These are phyloP conservation scores for Ogataea trehalophila DNA, from an alignment of 805 yeast genomes.

Conservation along the genomic window DNA sequence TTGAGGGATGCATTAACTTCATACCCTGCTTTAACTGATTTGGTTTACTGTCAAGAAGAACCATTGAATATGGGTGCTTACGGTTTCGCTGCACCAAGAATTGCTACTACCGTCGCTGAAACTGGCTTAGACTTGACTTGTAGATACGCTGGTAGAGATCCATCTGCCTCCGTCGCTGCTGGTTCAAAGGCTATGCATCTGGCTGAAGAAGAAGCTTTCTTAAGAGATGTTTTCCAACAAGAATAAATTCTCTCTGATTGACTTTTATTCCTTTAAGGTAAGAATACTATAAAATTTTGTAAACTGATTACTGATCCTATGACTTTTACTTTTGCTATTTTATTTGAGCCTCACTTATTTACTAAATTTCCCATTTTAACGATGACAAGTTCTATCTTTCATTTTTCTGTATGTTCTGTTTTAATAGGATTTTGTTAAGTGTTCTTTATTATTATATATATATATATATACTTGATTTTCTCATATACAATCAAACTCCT, in stretches of 20 bases:
- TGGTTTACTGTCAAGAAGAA: constrained; percentile 98
- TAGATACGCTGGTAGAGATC: constrained; percentile 96
- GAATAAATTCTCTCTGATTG: neutral
- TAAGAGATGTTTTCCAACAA: constrained; percentile 62
- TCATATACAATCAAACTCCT: neutral
- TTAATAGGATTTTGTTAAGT: neutral
- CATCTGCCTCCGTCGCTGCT: constrained; percentile 97
- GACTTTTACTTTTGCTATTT: neutral
- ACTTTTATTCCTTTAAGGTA: neutral
- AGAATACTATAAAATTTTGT: neutral
- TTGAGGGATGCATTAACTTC: constrained; percentile 75
- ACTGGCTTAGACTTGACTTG: constrained; percentile 55
- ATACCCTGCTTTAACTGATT: constrained; percentile 79
- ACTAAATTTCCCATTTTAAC: too few species aligned
- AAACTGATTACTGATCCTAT: neutral
- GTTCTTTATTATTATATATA: neutral
- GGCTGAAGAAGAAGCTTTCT: constrained; percentile 84
- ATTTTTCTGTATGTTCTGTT: neutral
- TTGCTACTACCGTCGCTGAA: constrained; percentile 69
- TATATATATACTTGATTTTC: neutral
- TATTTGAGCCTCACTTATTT: neutral
- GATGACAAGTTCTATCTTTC: neutral
- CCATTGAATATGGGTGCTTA: constrained; percentile 96
- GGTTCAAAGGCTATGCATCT: constrained; percentile 87
- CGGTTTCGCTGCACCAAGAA: constrained; percentile 77